phyloP scores from a whole-genome alignment of 495 filamentous ascomycete species.

The Pyrenula massariospora region DNA sequence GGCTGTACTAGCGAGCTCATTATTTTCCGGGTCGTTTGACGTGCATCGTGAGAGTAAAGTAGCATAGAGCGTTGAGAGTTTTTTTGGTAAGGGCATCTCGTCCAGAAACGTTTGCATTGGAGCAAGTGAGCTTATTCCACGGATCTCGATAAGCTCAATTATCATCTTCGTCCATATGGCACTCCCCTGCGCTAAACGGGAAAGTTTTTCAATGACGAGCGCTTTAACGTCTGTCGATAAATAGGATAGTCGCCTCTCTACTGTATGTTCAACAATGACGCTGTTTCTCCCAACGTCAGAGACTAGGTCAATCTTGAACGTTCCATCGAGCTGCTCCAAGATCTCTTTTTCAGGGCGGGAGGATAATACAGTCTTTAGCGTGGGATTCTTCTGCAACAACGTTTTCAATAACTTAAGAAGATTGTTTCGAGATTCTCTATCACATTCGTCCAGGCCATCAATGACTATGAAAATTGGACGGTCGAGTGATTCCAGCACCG shows the following conservation, averaged over 20 bases:
- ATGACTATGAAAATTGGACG: conserved; percentile 12
- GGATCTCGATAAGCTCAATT: conserved; percentile 8
- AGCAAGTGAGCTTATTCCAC: conserved; percentile 6
- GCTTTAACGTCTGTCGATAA: conserved; percentile 5
- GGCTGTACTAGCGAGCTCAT: conserved; percentile 7
- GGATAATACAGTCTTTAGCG: conserved; percentile 8
- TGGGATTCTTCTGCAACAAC: conserved; percentile 3
- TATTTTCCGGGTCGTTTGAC: conserved; percentile 8
- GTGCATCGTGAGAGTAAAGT: conserved; percentile 7
- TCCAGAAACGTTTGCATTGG: conserved; percentile 10
- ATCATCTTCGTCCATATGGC: conserved; percentile 13
- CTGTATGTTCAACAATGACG: conserved; percentile 10
- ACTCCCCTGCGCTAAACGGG: conserved; percentile 8
- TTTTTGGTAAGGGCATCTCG: conserved; percentile 5
- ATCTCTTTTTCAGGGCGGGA: conserved; percentile 12
- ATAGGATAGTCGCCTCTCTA: conserved; percentile 6
- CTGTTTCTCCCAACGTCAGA: conserved; percentile 7
- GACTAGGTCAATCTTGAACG: conserved; percentile 6
- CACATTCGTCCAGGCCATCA: conserved; percentile 21
- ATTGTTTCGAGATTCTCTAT: conserved; percentile 9
- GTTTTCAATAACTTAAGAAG: conserved; percentile 8
- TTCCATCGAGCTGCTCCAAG: conserved; percentile 7
- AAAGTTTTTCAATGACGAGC: conserved; percentile 8
- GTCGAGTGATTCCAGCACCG: conserved; percentile 5
- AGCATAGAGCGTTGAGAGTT: conserved; percentile 8